Evolutionary conservation across 2,329 filamentous ascomycete species (phyloP).

Genomic region (Colletotrichum falcatum): DNA sequence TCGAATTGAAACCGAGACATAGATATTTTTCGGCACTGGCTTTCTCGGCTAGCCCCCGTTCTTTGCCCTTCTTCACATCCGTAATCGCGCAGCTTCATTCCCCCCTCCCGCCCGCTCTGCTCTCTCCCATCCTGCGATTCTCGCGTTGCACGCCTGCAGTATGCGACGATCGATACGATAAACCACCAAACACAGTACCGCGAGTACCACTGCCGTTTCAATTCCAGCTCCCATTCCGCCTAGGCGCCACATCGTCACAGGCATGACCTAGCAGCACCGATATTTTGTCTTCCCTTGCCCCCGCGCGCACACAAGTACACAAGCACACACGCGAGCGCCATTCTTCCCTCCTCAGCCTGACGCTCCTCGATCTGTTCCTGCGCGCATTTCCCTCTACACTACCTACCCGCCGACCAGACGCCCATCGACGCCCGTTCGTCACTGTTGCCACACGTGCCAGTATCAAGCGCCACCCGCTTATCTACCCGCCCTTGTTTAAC

Average conservation of each 20-base stretch:
- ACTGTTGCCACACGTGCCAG: conserved; percentile 9
- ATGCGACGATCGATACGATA: conserved; percentile 17
- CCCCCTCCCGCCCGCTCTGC: conserved; percentile 3
- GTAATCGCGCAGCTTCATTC: conserved; percentile 14
- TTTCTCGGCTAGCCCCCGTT: background rate
- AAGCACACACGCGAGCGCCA: background rate
- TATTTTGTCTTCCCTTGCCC: conserved; percentile 13
- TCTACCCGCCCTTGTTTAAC: conserved; percentile 10
- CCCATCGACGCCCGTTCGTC: conserved; percentile 7
- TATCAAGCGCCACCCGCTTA: conserved; percentile 5
- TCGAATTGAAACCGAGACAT: background rate
- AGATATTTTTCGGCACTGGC: conserved; percentile 22
- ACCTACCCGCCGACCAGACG: conserved; percentile 6
- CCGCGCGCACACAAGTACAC: background rate
- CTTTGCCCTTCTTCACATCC: background rate
- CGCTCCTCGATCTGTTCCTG: background rate
- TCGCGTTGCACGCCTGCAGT: background rate
- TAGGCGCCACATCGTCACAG: conserved; percentile 10
- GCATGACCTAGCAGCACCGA: conserved; percentile 26
- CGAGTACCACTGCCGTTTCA: conserved; percentile 2
- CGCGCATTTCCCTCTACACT: conserved; percentile 1
- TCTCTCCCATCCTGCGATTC: background rate
- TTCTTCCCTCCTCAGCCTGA: background rate
- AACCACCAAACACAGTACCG: background rate
- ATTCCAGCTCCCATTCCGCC: conserved; percentile 8